A percentile compares a stretch with the other conserved stretches of the same genome.
phyloP scores from a whole-genome alignment of 441 rosid species.

The Euphorbia schlechtendalii region DNA sequence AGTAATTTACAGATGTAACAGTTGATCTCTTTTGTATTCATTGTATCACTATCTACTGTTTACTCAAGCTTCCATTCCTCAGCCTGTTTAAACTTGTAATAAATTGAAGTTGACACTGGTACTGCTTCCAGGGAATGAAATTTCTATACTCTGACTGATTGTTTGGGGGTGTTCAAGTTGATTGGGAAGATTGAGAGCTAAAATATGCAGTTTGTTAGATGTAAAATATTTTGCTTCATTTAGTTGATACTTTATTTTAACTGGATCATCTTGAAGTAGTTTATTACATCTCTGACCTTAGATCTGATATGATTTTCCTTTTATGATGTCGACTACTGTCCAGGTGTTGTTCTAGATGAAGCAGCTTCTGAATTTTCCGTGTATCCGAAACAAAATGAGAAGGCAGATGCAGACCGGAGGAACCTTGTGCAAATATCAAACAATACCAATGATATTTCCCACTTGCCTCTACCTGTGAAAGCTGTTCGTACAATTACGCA shows the following conservation, averaged over 20 bases:
- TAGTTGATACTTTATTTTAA: not conserved
- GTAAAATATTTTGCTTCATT: not conserved
- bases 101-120: not conserved
- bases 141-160: no score
- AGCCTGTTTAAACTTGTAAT: not conserved
- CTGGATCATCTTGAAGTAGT: not conserved
- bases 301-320: slow-evolving; percentile 3
- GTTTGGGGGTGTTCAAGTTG: no score
- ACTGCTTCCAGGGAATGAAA: not conserved
- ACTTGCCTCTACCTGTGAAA: slow-evolving; percentile 30
- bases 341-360: slow-evolving; percentile 37
- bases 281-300: not conserved
- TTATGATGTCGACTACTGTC: slow-evolving; percentile 14
- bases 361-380: slow-evolving; percentile 48
- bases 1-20: not conserved
- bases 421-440: slow-evolving; percentile 35
- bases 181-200: not conserved
- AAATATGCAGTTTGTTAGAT: slow-evolving; percentile 1
- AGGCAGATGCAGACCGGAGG: slow-evolving; percentile 38
- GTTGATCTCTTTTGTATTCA: slow-evolving; percentile 1
- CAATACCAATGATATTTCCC: slow-evolving; percentile 35
- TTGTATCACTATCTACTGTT: not conserved
- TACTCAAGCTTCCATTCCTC: not conserved
- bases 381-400: slow-evolving; percentile 43
- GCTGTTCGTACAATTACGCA: slow-evolving; percentile 30